These are phyloP conservation scores for Fraxinus americana DNA, from an alignment of 257 asterid species.

Conservation along the genomic window DNA sequence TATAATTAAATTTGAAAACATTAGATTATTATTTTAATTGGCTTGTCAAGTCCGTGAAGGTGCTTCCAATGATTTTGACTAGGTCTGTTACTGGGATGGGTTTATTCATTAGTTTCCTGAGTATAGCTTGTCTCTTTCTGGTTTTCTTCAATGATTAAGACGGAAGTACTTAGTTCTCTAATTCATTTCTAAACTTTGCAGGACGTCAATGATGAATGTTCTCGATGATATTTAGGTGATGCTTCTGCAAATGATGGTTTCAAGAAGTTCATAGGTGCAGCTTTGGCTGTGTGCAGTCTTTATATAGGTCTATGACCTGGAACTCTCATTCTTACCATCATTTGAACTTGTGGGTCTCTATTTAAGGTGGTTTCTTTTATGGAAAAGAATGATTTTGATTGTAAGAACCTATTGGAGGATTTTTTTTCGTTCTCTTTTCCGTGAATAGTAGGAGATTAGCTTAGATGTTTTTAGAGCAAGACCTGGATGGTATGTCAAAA, in stretches of 20 bases:
- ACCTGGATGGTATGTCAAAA: not conserved
- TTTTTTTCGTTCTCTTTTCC: not conserved
- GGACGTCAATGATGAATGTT: not conserved
- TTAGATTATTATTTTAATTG: no score
- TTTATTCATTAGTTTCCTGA: not conserved
- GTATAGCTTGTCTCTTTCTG: not conserved
- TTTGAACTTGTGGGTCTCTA: conserved; percentile 13
- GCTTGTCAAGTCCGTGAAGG: not conserved
- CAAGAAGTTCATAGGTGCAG: not conserved
- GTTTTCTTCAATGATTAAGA: not conserved
- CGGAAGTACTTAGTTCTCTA: not conserved
- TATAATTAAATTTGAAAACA: no score
- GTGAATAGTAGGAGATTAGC: not conserved
- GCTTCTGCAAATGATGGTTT: not conserved
- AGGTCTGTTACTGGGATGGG: not conserved
- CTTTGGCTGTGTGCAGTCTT: not conserved
- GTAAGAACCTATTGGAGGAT: conserved; percentile 8
- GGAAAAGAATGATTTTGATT: conserved; percentile 24
- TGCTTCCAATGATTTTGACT: not conserved
- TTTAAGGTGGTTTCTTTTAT: conserved; percentile 20
- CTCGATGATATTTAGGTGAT: conserved; percentile 2
- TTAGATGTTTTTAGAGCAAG: not conserved
- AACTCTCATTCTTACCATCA: conserved; percentile 21
- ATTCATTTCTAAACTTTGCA: conserved; percentile 13
- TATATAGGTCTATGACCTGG: conserved; percentile 9